Base-by-base conservation (phyloP, 371 early-diverging fungal species). In the Actinomortierella ambigua region DNA sequence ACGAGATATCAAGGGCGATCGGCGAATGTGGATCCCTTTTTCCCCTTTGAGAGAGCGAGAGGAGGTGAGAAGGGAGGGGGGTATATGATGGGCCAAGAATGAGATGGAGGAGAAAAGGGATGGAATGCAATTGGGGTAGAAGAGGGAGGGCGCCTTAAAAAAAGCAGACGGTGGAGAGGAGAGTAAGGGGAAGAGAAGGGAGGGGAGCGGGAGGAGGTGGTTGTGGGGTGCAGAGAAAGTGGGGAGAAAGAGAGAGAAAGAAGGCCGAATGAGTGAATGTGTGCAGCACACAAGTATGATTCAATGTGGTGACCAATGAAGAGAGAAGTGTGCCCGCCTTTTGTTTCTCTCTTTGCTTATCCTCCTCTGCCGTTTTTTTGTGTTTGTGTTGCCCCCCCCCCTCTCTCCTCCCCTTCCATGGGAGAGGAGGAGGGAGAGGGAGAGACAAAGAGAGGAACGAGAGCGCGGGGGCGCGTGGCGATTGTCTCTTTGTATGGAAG, bases 401-500 rank as follows among this genome's bases (percentile, higher is more conserved):
- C n/a, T n/a, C n/a, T n/a, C n/a, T n/a, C n/a, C n/a, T n/a, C n/a
- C n/a, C n/a, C n/a, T n/a, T n/a, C n/a, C n/a, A n/a, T n/a, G n/a
- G 44, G 13, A 48, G 15, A 22, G 22, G 24, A 22, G 22, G 9
- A 6, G 34, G 48, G 22, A 15, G 18, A 24, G 22, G 22, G 48
- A 22, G 9, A 6, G 48, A 22, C 20, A 22, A 8, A 48, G 24
- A 22, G 20, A 8, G 8, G 8, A 24, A 48, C 2, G 24, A 34
- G 39, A 27, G 26, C 18, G 22, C 7, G 13, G 48, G 27, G 44
- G 29, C 14, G 47, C 15, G 4, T 22, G 55, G 7, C 1, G 44
- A 55, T 55, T 41, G 13, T 39, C 48, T 29, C 34, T 50, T 20
- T 44, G 46, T 43, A 48, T 26, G 34, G 52, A 46, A 27, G 40